Base-by-base conservation (phyloP, 2,329 filamentous ascomycete genomes). In the Xylaria digitata region DNA sequence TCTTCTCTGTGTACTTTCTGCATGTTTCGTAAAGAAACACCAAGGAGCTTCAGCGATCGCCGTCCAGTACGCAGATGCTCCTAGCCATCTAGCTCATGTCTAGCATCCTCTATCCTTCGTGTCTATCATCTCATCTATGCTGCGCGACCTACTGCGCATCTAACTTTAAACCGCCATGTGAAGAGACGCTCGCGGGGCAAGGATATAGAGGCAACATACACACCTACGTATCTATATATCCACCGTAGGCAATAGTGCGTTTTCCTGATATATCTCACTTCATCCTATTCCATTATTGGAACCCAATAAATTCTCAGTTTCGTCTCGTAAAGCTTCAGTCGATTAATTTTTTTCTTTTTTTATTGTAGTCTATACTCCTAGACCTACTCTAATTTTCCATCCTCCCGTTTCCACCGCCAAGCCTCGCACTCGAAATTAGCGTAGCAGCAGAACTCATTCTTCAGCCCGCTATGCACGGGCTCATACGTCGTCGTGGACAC, bases 361-460 rank as follows among this genome's bases (percentile, higher is more conserved):
- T 50, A 34, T 17, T 13, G 34, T 21, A 9, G 4, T 21, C 15
- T 9, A n/a, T 21, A n/a, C 1, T 4, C 8, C n/a, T 15, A 6
- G 5, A 7, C 1, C n/a, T 6, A 9, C 4, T 15, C 23, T 54
- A 42, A 13, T 3, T 7, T 8, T n/a, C 5, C 40, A 6, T 42
- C 32, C 37, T 17, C 26, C 37, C 2, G 34, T 32, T 48, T 77
- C 72, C 76, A 76, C 72, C 79, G 80, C 84, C 86, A 87, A 4
- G 77, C 78, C 6, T 80, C 80, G 72, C 89, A 87, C 76, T 92
- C 89, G 75, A 92, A 94, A 75, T 92, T 94, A 26, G 92, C 87
- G 75, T 93, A 95, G 78, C 90, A 94, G 75, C 87, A 86, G 76
- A 94, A 96, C 78, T 93, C 91, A 75, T 96, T 96, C 78, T 90